A percentile compares a stretch with the other conserved stretches of the same genome.
Conservation (phyloP, 108 stramenopile species). For the Fragilaria radians region DNA sequence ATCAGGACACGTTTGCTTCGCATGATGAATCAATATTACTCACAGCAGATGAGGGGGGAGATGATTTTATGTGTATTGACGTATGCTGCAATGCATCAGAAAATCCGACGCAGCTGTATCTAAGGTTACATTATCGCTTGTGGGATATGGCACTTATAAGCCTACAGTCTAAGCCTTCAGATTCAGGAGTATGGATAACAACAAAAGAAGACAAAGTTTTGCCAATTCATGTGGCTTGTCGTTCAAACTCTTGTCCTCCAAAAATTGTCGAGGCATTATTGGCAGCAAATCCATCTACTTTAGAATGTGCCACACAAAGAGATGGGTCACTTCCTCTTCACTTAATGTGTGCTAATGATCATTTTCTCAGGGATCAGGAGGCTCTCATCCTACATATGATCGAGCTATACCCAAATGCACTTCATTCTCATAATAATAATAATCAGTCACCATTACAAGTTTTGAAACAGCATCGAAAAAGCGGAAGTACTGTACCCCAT, state of each 20-base stretch:
- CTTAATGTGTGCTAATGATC: constrained; percentile 1
- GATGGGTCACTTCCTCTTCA: constrained; percentile 7
- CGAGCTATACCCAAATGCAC: background rate
- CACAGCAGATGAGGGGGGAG: no score
- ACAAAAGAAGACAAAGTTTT: constrained; percentile 2
- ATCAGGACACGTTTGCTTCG: background rate
- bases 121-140: constrained; percentile 4
- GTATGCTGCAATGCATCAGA: background rate
- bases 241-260: background rate
- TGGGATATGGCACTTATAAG: constrained; percentile 4
- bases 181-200: background rate
- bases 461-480: background rate
- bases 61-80: no score
- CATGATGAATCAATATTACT: background rate
- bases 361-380: background rate
- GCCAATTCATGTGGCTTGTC: constrained; percentile 4
- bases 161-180: background rate
- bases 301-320: background rate
- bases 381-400: background rate
- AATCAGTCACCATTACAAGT: background rate
- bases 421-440: background rate
- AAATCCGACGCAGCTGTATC: constrained; percentile 7
- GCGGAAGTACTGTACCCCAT: background rate
- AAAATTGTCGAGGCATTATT: constrained; percentile 5
- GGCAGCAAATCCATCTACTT: background rate